Evolutionary conservation across 371 early-diverging fungal genomes (phyloP), one percentile per base, ranked within the genome.

Genomic region (Gilbertella persicaria): DNA sequence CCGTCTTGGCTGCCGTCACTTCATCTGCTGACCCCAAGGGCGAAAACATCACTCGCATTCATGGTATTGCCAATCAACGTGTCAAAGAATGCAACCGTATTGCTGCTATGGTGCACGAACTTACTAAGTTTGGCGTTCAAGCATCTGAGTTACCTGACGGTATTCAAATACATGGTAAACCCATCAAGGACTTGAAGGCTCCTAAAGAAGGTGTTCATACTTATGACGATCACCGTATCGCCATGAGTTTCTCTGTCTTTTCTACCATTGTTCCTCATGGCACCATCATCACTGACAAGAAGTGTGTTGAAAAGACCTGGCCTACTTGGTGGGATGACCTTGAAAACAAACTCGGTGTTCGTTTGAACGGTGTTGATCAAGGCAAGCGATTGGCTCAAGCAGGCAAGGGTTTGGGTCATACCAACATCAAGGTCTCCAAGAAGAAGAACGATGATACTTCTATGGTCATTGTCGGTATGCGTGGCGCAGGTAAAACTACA

Each of bases 81-180:
- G 96, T 98, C 57, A 98, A 98, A 75, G 98, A 98, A 67, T 98
- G 97, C 73, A 89, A 98, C 63, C 92, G 98, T 55, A 97, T 98
- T 57, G 90, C 88, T 24, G 98, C 96, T 21, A 96, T 98, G 97
- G 87, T 94, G 53, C 87, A 87, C 47, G 95, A 97, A 64, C 80
- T 98, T 28, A 89, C 82, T 45, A 87, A 87, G 63, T 93, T 96
- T 68, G 97, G 98, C 5, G 94, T 96, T 25, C 61, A 66, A 14
- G 84, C 91, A 6, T 83, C 82, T 2, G 95, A 96, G 62, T 74
- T 92, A 17, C 85, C 88, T 29, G 96, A 97, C 63, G 98, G 98
- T 43, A 92, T 98, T 47, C 84, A 91, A 50, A 85, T 98, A 39
- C 83, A 87, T 30, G 98, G 93, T 6, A 74, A 77, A 38, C 65